These are phyloP conservation scores for Hypoxylon intermedium DNA, from an alignment of 495 filamentous ascomycete genomes.

Conservation along the genomic window DNA sequence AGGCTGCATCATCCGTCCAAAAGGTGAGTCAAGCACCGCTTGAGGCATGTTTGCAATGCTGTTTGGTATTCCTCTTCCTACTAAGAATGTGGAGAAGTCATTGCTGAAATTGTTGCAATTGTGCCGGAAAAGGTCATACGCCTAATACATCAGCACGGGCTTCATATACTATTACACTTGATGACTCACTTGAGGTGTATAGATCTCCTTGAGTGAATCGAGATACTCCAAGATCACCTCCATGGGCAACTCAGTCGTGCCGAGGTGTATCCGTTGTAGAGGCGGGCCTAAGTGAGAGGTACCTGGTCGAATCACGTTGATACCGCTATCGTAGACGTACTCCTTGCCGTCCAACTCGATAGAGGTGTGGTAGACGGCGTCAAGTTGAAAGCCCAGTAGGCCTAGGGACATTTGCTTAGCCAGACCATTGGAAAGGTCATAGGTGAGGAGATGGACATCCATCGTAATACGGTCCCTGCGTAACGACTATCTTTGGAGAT, in stretches of 20 bases:
- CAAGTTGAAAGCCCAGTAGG: constrained; percentile 75
- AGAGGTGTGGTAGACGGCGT: constrained; percentile 91
- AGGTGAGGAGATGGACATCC: constrained; percentile 91
- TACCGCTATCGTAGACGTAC: constrained; percentile 67
- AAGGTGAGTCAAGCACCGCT: constrained; percentile 85
- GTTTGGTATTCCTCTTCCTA: constrained; percentile 87
- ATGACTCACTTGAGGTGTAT: constrained; percentile 73
- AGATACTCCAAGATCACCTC: constrained; percentile 91
- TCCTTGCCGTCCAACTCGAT: constrained; percentile 75
- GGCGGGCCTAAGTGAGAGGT: constrained; percentile 85
- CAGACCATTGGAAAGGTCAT: constrained; percentile 84
- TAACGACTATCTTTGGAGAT: no score
- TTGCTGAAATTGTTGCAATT: constrained; percentile 99
- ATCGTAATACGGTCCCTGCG: constrained; percentile 52
- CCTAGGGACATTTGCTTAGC: constrained; percentile 54
- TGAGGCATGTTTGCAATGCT: constrained; percentile 89
- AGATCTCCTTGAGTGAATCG: constrained; percentile 79
- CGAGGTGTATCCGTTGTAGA: constrained; percentile 77
- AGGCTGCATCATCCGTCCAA: constrained; percentile 88
- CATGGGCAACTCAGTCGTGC: constrained; percentile 76
- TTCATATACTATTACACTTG: constrained; percentile 5
- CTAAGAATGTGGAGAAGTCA: constrained; percentile 86
- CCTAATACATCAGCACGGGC: constrained; percentile 54
- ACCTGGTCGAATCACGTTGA: constrained; percentile 81
- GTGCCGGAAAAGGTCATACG: constrained; percentile 82